Percentiles rank a stretch among this genome's conserved stretches.
phyloP scores from a whole-genome alignment of 305 asterid species.

The Fraxinus sp. region DNA sequence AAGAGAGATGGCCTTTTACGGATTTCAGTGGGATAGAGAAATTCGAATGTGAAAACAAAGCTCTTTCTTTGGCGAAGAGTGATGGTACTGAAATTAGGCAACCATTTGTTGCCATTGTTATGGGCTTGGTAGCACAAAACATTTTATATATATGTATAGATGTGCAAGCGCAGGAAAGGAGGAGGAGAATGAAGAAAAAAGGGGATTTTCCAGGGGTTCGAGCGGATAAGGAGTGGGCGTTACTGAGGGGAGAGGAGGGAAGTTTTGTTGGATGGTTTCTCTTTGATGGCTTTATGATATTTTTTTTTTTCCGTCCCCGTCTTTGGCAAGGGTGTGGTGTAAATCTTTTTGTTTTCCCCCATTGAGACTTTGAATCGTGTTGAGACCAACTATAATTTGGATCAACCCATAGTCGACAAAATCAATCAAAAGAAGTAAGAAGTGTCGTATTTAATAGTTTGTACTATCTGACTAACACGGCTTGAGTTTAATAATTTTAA shows the following conservation, averaged over 20 bases:
- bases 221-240: background rate
- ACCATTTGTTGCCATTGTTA: slow-evolving; percentile 39
- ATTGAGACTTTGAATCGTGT: background rate
- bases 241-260: background rate
- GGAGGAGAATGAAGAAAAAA: background rate
- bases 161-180: background rate
- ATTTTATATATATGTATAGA: slow-evolving; percentile 16
- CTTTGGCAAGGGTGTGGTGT: background rate
- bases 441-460: background rate
- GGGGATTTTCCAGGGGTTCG: slow-evolving; percentile 5
- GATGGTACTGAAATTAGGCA: slow-evolving; percentile 40
- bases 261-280: background rate
- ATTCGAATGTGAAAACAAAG: slow-evolving; percentile 18
- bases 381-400: background rate
- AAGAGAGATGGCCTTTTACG: slow-evolving; percentile 34
- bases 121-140: slow-evolving; percentile 36
- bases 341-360: background rate
- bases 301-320: background rate
- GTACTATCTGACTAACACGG: background rate
- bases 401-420: background rate
- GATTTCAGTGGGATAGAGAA: slow-evolving; percentile 27
- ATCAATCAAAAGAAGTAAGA: background rate
- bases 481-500: background rate
- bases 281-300: background rate
- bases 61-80: slow-evolving; percentile 24